phyloP scores from a whole-genome alignment of 2,329 filamentous ascomycete species.

The Orbilia brochopaga region DNA sequence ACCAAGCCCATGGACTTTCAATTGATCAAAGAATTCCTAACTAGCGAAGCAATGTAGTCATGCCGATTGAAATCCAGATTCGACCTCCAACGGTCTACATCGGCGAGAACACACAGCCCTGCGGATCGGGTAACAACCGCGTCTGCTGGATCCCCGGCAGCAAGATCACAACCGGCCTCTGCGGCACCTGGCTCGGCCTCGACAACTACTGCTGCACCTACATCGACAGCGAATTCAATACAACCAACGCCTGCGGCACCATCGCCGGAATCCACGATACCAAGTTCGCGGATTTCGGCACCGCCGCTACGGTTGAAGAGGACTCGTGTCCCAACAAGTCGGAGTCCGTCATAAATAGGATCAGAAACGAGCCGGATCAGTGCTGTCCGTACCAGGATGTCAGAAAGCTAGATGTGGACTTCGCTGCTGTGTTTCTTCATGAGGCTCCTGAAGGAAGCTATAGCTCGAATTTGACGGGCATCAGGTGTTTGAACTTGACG shows the following conservation, averaged over 20 bases:
- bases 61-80: slow-evolving; percentile 29
- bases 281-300: slow-evolving; percentile 25
- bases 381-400: slow-evolving; percentile 28
- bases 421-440: slow-evolving; percentile 26
- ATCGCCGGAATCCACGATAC: slow-evolving; percentile 30
- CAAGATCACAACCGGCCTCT: slow-evolving; percentile 32
- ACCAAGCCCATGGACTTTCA: too few species aligned
- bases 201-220: slow-evolving; percentile 36
- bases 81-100: slow-evolving; percentile 18
- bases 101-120: background rate
- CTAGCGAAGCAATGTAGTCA: too few species aligned
- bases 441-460: background rate
- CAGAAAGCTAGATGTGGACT: slow-evolving; percentile 17
- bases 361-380: slow-evolving; percentile 5
- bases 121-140: slow-evolving; percentile 19
- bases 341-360: background rate
- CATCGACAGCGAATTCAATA: slow-evolving; percentile 3
- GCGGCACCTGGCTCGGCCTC: slow-evolving; percentile 35
- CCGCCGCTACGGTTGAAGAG: background rate
- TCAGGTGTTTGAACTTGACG: slow-evolving; percentile 40
- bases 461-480: slow-evolving; percentile 28
- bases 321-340: slow-evolving; percentile 8
- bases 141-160: slow-evolving; percentile 21
- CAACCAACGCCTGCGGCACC: slow-evolving; percentile 31
- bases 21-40: too few species aligned